A percentile compares a stretch with the other conserved stretches of the same genome.
phyloP scores from a whole-genome alignment of 164 flowering plant genomes.

The Vitis labrusca region DNA sequence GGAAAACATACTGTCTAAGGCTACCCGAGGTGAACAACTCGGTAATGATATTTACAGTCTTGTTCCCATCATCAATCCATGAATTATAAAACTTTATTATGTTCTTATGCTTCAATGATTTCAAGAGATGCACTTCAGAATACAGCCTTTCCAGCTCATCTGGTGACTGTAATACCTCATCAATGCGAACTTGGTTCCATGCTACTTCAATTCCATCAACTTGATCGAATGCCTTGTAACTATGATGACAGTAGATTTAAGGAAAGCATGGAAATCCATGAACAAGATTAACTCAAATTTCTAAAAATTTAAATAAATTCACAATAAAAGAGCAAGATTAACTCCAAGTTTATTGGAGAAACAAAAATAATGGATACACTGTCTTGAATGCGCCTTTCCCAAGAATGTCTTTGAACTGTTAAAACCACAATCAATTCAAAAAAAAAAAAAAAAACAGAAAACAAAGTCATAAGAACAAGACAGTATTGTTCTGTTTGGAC shows the following conservation, averaged over 20 bases:
- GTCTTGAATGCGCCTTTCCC: conserved; percentile 73
- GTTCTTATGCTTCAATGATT: conserved; percentile 54
- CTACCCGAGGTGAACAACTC: conserved; percentile 78
- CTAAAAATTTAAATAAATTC: not conserved
- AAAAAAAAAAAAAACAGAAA: not conserved
- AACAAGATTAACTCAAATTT: not conserved
- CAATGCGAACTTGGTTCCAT: conserved; percentile 62
- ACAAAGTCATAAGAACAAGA: not conserved
- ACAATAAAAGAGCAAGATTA: not conserved
- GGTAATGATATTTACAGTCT: conserved; percentile 63
- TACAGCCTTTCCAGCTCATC: conserved; percentile 56
- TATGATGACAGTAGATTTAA: conserved; percentile 18
- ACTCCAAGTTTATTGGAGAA: not conserved
- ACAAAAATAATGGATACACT: conserved; percentile 37
- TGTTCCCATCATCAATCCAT: conserved; percentile 65
- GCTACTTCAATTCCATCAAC: conserved; percentile 76
- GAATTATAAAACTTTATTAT: conserved; percentile 61
- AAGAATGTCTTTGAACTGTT: conserved; percentile 55
- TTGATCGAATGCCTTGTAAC: conserved; percentile 67
- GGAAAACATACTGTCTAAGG: conserved; percentile 58
- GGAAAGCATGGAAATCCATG: conserved; percentile 6
- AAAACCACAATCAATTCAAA: not conserved
- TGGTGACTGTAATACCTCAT: conserved; percentile 54
- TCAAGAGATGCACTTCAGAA: conserved; percentile 65
- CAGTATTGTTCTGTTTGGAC: not conserved